Evolutionary conservation across 371 early-diverging fungal species (phyloP), one percentile per base, ranked within the genome.

Genomic region (Mortierella sp.): DNA sequence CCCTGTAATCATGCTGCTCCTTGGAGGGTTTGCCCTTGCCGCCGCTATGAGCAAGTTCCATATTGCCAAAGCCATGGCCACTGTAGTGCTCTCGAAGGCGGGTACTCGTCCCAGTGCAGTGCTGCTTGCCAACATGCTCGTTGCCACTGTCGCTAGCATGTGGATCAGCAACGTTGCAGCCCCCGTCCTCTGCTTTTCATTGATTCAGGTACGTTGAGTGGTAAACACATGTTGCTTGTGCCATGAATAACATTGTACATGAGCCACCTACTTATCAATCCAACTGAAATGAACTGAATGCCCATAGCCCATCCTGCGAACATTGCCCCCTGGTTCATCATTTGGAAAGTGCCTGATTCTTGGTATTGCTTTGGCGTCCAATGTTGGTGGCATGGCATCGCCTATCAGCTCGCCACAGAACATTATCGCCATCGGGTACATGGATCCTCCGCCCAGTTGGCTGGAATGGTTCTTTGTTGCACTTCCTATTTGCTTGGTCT

Each of bases 101-200:
- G 98, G 96, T 14, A 91, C 92, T 14, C 83, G 86, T 19, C 96
- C 97, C 12, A 86, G 85, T 48, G 81, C 81, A 13, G 96, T 98
- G 3, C 79, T 98, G 14, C 81, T 98, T 37, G 94, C 95, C 27
- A 94, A 92, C 62, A 97, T 98, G 96, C 81, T 95, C 51, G 95
- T 98, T 2, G 95, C 96, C 19, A 95, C 96, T 1, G 85, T 98
- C 70, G 92, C 94, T 4, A 93, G 94, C 81, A 97, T 97, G 97
- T 96, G 95, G 96, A 97, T 98, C 69, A 90, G 90, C 54, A 98
- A 98, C 71, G 98, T 98, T 5, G 98, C 98, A 5, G 96, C 98
- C 0, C 98, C 98, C 16, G 97, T 97, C 12, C 85, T 98, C 24
- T 98, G 98, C 81, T 96, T 97, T 68, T 95, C 96, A 28, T 79